Percentiles rank a stretch among this genome's conserved stretches.
phyloP scores from a whole-genome alignment of 805 yeast genomes.

The Saccharomycopsis olivae region DNA sequence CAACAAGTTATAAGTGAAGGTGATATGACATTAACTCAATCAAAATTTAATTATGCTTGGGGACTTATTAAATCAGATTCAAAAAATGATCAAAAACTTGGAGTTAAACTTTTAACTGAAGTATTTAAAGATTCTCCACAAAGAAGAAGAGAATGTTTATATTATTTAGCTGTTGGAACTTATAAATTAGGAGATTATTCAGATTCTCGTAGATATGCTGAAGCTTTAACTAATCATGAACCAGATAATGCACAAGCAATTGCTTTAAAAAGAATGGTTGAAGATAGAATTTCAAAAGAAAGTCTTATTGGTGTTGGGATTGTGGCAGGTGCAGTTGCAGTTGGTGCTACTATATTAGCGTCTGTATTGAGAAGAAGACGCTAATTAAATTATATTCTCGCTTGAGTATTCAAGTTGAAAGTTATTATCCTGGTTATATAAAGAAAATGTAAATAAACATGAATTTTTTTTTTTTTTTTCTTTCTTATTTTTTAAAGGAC shows the following conservation, averaged over 20 bases:
- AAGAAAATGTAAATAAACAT: not conserved
- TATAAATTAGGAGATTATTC: conserved; percentile 80
- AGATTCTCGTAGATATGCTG: conserved; percentile 79
- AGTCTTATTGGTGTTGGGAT: conserved; percentile 84
- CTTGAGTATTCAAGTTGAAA: not conserved
- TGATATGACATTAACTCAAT: conserved; percentile 70
- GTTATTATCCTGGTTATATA: too few relatives aligned
- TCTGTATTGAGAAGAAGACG: conserved; percentile 29
- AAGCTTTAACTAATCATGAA: conserved; percentile 64
- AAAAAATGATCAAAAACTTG: conserved; percentile 60
- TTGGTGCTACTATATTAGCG: conserved; percentile 58
- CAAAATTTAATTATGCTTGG: conserved; percentile 94
- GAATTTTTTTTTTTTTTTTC: too few relatives aligned
- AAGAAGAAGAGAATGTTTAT: conserved; percentile 81
- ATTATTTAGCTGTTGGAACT: conserved; percentile 79
- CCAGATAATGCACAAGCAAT: conserved; percentile 76
- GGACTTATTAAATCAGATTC: conserved; percentile 70
- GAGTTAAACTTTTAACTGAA: conserved; percentile 63
- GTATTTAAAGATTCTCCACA: conserved; percentile 66
- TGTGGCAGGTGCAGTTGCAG: conserved; percentile 76
- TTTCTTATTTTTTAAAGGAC: too few relatives aligned
- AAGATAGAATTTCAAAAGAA: conserved; percentile 75
- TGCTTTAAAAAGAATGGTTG: conserved; percentile 63
- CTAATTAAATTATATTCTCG: conserved; percentile 4
- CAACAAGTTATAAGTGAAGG: conserved; percentile 74